phyloP scores from a whole-genome alignment of 208 protist genomes.

The Leishmania braziliensis region DNA sequence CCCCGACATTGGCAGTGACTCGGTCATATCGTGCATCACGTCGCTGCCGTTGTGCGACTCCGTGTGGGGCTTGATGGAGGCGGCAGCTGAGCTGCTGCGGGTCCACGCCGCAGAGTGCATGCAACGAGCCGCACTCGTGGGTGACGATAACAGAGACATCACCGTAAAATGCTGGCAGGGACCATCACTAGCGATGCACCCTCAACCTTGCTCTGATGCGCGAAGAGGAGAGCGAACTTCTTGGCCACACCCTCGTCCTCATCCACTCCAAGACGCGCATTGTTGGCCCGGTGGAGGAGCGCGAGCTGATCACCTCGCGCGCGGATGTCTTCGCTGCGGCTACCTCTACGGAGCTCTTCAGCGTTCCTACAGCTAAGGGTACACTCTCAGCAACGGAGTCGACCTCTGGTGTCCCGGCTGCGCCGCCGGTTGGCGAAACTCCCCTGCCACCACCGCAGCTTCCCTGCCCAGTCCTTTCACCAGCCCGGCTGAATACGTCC shows the following conservation, averaged over 20 bases:
- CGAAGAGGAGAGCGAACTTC: constrained; percentile 33
- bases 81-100: constrained; percentile 26
- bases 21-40: constrained; percentile 39
- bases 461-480: too few relatives aligned
- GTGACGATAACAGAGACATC: too few relatives aligned
- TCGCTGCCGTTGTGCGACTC: constrained; percentile 25
- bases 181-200: too few relatives aligned
- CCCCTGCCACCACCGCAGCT: too few relatives aligned
- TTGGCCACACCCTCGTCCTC: constrained; percentile 42
- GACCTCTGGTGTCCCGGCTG: too few relatives aligned
- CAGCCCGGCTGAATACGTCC: constrained; percentile 47
- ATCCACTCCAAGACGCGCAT: constrained; percentile 42
- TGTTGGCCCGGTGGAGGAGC: constrained; percentile 50
- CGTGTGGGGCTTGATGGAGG: constrained; percentile 32
- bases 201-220: too few relatives aligned
- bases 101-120: constrained; percentile 14
- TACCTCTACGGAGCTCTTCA: background rate
- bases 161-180: too few relatives aligned
- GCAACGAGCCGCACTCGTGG: too few relatives aligned
- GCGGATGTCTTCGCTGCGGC: constrained; percentile 8
- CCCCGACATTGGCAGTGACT: constrained; percentile 20
- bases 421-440: too few relatives aligned
- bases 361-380: background rate
- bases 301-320: constrained; percentile 39
- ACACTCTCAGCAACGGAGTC: too few relatives aligned